phyloP scores from a whole-genome alignment of 176 grass and related monocot genomes.

The Calamus simplicifolius region DNA sequence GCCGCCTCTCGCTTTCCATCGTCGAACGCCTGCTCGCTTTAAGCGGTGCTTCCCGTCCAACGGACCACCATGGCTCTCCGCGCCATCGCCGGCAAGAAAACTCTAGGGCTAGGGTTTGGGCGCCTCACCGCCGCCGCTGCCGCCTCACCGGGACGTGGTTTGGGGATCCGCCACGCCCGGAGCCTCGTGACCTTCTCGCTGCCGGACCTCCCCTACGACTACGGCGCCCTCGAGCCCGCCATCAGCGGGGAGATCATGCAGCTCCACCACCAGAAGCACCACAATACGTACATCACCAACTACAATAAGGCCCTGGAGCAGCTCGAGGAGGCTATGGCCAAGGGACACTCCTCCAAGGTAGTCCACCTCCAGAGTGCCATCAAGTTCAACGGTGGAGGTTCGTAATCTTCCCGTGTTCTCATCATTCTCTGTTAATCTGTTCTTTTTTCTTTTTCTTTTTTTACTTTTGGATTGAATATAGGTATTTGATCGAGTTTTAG shows the following conservation, averaged over 20 bases:
- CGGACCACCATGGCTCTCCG: constrained; percentile 55
- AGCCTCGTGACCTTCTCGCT: constrained; percentile 46
- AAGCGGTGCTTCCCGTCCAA: too few species aligned
- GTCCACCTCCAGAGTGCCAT: constrained; percentile 81
- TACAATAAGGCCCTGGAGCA: constrained; percentile 99
- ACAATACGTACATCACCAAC: constrained; percentile 93
- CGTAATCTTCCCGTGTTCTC: neutral
- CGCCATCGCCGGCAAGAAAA: constrained; percentile 42
- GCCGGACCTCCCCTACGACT: constrained; percentile 89
- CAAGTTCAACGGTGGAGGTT: constrained; percentile 99
- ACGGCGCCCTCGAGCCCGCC: constrained; percentile 69
- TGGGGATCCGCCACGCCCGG: constrained; percentile 7
- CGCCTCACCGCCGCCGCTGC: constrained; percentile 1
- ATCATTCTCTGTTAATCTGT: neutral
- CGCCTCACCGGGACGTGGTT: constrained; percentile 1
- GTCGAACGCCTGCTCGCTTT: too few species aligned
- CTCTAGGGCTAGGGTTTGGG: constrained; percentile 28
- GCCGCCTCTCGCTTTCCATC: too few species aligned
- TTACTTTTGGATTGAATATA: neutral
- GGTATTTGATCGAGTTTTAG: too few species aligned
- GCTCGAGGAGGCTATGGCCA: constrained; percentile 62
- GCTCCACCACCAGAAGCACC: constrained; percentile 97
- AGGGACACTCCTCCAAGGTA: constrained; percentile 52
- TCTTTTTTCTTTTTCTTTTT: neutral
- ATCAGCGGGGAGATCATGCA: constrained; percentile 94